Evolutionary conservation across 163 green algal species (phyloP).

Genomic region (Scenedesmus sp.): DNA sequence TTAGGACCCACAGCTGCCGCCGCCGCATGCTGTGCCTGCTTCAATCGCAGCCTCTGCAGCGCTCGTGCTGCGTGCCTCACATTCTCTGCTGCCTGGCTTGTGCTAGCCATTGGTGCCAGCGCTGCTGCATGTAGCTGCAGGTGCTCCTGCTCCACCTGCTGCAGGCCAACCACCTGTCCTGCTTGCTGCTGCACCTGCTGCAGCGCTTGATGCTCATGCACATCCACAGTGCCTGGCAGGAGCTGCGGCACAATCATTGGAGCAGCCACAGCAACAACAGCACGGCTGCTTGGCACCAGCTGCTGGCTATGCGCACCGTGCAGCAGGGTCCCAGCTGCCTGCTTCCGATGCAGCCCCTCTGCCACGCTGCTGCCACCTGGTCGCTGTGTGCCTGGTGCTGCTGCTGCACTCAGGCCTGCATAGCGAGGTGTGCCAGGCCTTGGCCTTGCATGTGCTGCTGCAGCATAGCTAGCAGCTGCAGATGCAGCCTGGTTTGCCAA

Average conservation of each 20-base stretch:
- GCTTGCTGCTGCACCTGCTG: neutral
- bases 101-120: neutral
- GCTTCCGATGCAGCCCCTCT: neutral
- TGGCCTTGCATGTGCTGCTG: neutral
- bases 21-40: neutral
- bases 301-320: neutral
- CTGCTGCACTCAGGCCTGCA: neutral
- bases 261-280: neutral
- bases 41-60: neutral
- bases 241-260: neutral
- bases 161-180: neutral
- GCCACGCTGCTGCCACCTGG: neutral
- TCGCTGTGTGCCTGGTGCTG: neutral
- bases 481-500: neutral
- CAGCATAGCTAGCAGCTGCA: neutral
- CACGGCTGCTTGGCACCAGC: neutral
- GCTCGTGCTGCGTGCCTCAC: neutral
- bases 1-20: neutral
- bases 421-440: neutral
- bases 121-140: neutral
- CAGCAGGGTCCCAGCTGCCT: neutral
- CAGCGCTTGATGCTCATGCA: neutral
- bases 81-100: neutral
- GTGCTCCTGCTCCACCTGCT: neutral
- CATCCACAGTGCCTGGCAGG: neutral